Percentiles rank a stretch among this genome's conserved stretches.
Evolutionary conservation across 495 filamentous ascomycete genomes (phyloP).

Genomic region (Cairneyella variabilis): DNA sequence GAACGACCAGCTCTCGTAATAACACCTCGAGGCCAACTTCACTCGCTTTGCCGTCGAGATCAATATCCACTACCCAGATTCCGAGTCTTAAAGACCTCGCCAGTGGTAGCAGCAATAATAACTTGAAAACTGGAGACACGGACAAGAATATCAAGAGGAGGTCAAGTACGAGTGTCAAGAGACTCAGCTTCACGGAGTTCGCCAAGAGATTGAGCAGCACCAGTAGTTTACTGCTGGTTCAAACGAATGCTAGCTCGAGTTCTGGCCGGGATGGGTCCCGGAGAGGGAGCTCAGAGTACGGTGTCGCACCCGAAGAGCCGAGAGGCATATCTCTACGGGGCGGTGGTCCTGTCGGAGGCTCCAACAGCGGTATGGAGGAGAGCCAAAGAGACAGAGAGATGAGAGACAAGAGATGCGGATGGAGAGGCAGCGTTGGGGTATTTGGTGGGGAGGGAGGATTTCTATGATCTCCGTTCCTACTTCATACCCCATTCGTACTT

Average conservation of each 20-base stretch:
- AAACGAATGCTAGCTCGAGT: conserved; percentile 37
- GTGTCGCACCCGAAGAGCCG: conserved; percentile 36
- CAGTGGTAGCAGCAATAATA: background rate
- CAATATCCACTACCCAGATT: conserved; percentile 19
- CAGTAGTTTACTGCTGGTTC: conserved; percentile 48
- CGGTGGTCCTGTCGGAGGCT: background rate
- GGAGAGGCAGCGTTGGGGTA: conserved; percentile 26
- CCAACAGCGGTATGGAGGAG: background rate
- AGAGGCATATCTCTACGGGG: conserved; percentile 9
- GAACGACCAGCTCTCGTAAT: conserved; percentile 11
- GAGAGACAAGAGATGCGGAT: conserved; percentile 26
- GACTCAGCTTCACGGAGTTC: conserved; percentile 51
- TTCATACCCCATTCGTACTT: background rate
- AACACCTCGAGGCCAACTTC: conserved; percentile 15
- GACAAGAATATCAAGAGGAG: conserved; percentile 34
- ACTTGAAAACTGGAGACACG: background rate
- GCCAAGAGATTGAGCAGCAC: conserved; percentile 48
- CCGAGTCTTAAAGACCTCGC: conserved; percentile 10
- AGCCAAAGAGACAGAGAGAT: conserved; percentile 12
- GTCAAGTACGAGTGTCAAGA: conserved; percentile 42
- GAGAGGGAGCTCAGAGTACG: conserved; percentile 42
- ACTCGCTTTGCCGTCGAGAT: conserved; percentile 18
- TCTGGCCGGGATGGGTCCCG: conserved; percentile 17
- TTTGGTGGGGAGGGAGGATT: conserved; percentile 28
- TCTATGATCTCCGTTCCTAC: conserved; percentile 18